Conservation (phyloP, 1,139 yeast species). For the Suhomyces panamericanus region DNA sequence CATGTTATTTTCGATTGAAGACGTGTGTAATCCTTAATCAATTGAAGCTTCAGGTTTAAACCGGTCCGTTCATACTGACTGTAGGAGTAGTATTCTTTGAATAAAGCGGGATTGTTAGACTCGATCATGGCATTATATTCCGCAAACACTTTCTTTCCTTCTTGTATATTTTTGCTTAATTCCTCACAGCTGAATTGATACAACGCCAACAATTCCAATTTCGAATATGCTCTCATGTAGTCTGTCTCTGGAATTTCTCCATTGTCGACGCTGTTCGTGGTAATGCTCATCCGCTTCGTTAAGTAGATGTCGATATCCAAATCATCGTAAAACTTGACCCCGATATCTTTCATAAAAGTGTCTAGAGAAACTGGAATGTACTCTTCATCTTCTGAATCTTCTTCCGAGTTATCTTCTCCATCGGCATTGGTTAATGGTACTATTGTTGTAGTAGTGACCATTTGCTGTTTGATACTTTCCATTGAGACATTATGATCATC, state of each 20-base stretch:
- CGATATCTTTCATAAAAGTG: conserved; percentile 48
- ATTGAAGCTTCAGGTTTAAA: conserved; percentile 44
- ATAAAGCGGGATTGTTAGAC: conserved; percentile 50
- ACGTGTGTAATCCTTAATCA: conserved; percentile 51
- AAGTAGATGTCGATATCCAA: conserved; percentile 39
- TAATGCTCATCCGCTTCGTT: conserved; percentile 27
- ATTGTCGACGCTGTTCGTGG: conserved; percentile 17
- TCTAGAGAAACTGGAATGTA: conserved; percentile 38
- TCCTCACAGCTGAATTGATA: conserved; percentile 56
- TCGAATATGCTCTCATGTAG: conserved; percentile 36
- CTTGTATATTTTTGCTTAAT: conserved; percentile 48
- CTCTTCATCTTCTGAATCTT: conserved; percentile 18
- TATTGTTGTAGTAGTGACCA: conserved; percentile 12
- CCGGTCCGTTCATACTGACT: conserved; percentile 36
- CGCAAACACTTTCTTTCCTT: conserved; percentile 47
- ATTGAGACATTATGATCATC: conserved; percentile 1
- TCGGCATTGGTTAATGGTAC: conserved; percentile 16
- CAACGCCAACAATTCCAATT: conserved; percentile 39
- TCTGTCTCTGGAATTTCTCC: conserved; percentile 20
- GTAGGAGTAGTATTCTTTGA: conserved; percentile 47
- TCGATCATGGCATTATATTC: conserved; percentile 45
- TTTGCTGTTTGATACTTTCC: conserved; percentile 7
- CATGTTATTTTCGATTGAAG: conserved; percentile 53
- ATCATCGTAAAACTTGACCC: conserved; percentile 54
- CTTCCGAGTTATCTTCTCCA: conserved; percentile 15